A percentile compares a stretch with the other conserved stretches of the same genome.
phyloP scores from a whole-genome alignment of 495 filamentous ascomycete genomes.

The Melanomma pulvis-pyrius region DNA sequence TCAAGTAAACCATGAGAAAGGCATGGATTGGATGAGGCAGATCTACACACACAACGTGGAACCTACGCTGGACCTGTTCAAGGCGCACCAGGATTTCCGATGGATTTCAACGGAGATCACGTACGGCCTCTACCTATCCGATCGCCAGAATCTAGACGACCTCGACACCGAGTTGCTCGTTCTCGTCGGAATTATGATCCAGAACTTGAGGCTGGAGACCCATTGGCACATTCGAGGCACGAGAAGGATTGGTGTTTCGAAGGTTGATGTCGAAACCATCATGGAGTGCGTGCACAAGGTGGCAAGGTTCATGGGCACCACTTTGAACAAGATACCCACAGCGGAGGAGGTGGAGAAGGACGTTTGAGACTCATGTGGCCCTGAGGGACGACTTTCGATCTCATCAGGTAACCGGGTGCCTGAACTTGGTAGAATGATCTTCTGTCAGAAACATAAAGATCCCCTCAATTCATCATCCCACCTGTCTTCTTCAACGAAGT shows the following conservation, averaged over 20 bases:
- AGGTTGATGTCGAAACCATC: slow-evolving; percentile 54
- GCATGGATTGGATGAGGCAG: slow-evolving; percentile 53
- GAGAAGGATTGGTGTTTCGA: slow-evolving; percentile 54
- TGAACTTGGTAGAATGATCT: too few species aligned
- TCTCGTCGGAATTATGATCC: slow-evolving; percentile 61
- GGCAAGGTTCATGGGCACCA: slow-evolving; percentile 43
- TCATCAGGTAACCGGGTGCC: background rate
- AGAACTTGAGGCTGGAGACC: slow-evolving; percentile 57
- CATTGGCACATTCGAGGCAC: slow-evolving; percentile 62
- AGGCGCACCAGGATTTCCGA: slow-evolving; percentile 56
- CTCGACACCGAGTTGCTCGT: slow-evolving; percentile 61
- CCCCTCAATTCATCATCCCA: too few species aligned
- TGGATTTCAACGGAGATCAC: slow-evolving; percentile 50
- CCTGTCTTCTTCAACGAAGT: too few species aligned
- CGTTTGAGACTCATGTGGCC: background rate
- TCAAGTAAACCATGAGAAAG: slow-evolving; percentile 51
- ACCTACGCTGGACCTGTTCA: slow-evolving; percentile 49
- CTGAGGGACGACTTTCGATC: background rate
- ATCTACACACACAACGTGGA: slow-evolving; percentile 47
- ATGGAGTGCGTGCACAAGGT: slow-evolving; percentile 43
- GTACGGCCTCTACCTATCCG: slow-evolving; percentile 61
- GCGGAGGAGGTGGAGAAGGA: slow-evolving; percentile 22
- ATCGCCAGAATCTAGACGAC: slow-evolving; percentile 55
- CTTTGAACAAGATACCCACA: slow-evolving; percentile 10
- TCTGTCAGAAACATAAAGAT: too few species aligned